A percentile compares a stretch with the other conserved stretches of the same genome.
phyloP scores from a whole-genome alignment of 345 rosid genomes.

The Salix brachista region DNA sequence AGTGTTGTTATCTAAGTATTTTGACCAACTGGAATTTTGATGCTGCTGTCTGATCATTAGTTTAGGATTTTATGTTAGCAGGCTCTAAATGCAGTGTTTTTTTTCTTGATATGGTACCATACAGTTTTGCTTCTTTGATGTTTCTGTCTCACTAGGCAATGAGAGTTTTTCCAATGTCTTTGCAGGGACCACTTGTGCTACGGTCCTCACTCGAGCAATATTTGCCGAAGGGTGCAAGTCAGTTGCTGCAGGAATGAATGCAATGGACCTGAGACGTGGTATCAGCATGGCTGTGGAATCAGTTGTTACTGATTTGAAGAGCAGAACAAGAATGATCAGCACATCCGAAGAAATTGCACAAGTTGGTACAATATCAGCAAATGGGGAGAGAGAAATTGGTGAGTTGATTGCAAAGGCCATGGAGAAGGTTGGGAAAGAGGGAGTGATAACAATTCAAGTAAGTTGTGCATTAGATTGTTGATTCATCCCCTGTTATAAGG shows the following conservation, averaged over 20 bases:
- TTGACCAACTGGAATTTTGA: neutral
- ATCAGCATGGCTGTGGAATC: slow-evolving; percentile 89
- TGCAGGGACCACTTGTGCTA: slow-evolving; percentile 97
- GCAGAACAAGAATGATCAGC: slow-evolving; percentile 93
- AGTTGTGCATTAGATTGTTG: slow-evolving; percentile 11
- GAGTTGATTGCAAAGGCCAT: slow-evolving; percentile 98
- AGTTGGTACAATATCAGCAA: slow-evolving; percentile 97
- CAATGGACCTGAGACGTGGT: slow-evolving; percentile 93
- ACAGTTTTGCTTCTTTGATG: neutral
- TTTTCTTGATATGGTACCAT: too few relatives aligned
- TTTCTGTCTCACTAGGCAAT: neutral
- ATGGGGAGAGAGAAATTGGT: slow-evolving; percentile 98
- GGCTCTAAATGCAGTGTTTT: neutral
- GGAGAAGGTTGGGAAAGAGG: slow-evolving; percentile 99
- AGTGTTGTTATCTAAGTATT: neutral
- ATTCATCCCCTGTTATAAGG: neutral
- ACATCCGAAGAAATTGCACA: slow-evolving; percentile 98
- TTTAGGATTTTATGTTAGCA: neutral
- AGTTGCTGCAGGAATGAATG: slow-evolving; percentile 94
- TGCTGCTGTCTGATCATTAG: neutral
- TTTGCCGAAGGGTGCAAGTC: slow-evolving; percentile 94
- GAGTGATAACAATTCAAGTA: slow-evolving; percentile 92
- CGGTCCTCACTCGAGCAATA: slow-evolving; percentile 81
- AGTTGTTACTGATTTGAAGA: slow-evolving; percentile 81
- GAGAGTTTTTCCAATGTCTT: neutral